Percentiles rank a stretch among this genome's conserved stretches.
Evolutionary conservation across 768 basidiomycete genomes (phyloP).

Genomic region (Tricholoma sp.): DNA sequence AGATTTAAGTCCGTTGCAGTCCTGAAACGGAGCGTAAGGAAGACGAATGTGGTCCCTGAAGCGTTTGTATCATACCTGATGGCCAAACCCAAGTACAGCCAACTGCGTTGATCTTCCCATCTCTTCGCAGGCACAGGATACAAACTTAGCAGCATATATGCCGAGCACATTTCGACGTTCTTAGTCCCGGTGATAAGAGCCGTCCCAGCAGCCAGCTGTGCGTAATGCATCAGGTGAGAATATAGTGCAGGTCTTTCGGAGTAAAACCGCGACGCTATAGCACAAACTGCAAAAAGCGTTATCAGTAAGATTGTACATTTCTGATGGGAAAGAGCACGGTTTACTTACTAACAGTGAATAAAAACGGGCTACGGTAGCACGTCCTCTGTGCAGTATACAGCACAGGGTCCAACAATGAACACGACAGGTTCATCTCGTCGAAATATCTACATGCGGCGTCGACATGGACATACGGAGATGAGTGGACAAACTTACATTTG

Average conservation of each 20-base stretch:
- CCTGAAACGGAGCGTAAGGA: constrained; percentile 33
- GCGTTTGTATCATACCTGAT: constrained; percentile 51
- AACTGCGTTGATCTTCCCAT: constrained; percentile 89
- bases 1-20: constrained; percentile 88
- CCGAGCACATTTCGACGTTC: constrained; percentile 80
- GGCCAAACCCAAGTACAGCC: constrained; percentile 85
- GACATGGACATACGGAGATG: constrained; percentile 1
- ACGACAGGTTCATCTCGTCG: constrained; percentile 71
- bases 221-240: constrained; percentile 63
- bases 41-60: neutral
- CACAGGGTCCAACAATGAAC: constrained; percentile 74
- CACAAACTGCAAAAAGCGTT: constrained; percentile 58
- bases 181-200: constrained; percentile 74
- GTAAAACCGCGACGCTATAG: constrained; percentile 81
- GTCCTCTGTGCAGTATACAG: constrained; percentile 82
- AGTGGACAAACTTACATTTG: constrained; percentile 44
- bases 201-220: constrained; percentile 71
- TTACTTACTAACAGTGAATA: constrained; percentile 84
- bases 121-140: constrained; percentile 69
- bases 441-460: constrained; percentile 49
- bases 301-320: neutral
- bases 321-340: neutral
- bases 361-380: constrained; percentile 79
- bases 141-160: constrained; percentile 75
- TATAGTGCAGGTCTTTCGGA: constrained; percentile 66